Conservation (phyloP, 2,329 filamentous ascomycete genomes). For the Shiraia sp. region DNA sequence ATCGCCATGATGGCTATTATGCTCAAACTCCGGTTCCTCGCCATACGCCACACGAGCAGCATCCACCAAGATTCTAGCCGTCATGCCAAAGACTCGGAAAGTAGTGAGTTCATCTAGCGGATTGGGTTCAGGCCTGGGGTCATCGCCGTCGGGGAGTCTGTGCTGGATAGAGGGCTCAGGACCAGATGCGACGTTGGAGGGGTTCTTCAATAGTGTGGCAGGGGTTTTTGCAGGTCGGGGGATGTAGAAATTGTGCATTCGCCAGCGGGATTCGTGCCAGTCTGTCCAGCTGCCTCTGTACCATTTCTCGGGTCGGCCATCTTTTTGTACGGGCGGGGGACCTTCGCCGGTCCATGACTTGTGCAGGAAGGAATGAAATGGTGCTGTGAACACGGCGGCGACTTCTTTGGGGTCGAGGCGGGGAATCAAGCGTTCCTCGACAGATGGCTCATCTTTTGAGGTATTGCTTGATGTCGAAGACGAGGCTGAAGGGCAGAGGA, state of each 20-base stretch:
- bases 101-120: slow-evolving; percentile 53
- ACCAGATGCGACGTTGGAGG: slow-evolving; percentile 1
- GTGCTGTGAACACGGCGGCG: slow-evolving; percentile 88
- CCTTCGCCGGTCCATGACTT: slow-evolving; percentile 53
- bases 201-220: slow-evolving; percentile 7
- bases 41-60: slow-evolving; percentile 82
- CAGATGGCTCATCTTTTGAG: slow-evolving; percentile 9
- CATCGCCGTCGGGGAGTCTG: slow-evolving; percentile 18
- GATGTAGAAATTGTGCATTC: slow-evolving; percentile 90
- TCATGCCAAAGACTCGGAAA: slow-evolving; percentile 95
- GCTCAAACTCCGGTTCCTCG: slow-evolving; percentile 82
- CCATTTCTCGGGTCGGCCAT: slow-evolving; percentile 64
- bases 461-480: slow-evolving; percentile 8
- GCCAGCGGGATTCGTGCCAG: slow-evolving; percentile 79
- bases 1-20: slow-evolving; percentile 66
- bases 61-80: slow-evolving; percentile 86
- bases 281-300: slow-evolving; percentile 82
- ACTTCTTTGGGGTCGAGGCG: slow-evolving; percentile 87
- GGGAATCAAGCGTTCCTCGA: slow-evolving; percentile 74
- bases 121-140: slow-evolving; percentile 43
- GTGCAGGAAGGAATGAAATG: slow-evolving; percentile 80
- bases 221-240: slow-evolving; percentile 50
- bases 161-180: slow-evolving; percentile 3
- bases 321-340: slow-evolving; percentile 45
- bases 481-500: slow-evolving; percentile 56